A percentile compares a stretch with the other conserved stretches of the same genome.
phyloP scores from a whole-genome alignment of 1,284 basidiomycete genomes.

The Ceratobasidium sp. region DNA sequence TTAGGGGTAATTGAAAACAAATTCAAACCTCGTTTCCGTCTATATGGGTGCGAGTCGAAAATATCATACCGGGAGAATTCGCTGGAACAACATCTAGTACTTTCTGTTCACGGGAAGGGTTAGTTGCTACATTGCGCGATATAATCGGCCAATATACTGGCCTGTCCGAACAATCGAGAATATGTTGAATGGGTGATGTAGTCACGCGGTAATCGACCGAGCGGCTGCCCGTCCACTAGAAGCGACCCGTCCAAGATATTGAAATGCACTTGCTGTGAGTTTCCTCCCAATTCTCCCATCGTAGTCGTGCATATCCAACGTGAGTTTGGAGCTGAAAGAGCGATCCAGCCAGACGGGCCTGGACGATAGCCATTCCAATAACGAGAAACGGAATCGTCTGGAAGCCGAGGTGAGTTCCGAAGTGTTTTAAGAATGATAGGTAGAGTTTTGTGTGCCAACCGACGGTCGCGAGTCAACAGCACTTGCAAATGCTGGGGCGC shows the following conservation, averaged over 20 bases:
- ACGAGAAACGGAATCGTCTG: neutral
- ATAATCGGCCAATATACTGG: neutral
- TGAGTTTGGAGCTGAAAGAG: neutral
- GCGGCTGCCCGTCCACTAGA: slow-evolving; percentile 47
- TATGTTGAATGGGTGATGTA: slow-evolving; percentile 47
- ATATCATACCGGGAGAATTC: slow-evolving; percentile 58
- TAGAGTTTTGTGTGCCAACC: slow-evolving; percentile 19
- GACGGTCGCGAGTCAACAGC: slow-evolving; percentile 32
- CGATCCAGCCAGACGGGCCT: neutral
- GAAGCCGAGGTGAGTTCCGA: neutral
- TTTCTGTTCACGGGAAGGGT: slow-evolving; percentile 53
- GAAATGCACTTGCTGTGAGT: slow-evolving; percentile 44
- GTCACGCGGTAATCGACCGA: slow-evolving; percentile 44
- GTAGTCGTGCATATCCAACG: no score
- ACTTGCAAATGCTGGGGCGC: slow-evolving; percentile 7
- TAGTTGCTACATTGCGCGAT: neutral
- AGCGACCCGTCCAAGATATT: slow-evolving; percentile 43
- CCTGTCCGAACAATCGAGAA: slow-evolving; percentile 46
- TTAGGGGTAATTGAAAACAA: no score
- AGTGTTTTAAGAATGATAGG: neutral
- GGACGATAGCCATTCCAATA: slow-evolving; percentile 8
- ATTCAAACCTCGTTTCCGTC: no score
- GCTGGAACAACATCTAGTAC: slow-evolving; percentile 59
- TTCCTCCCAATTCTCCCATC: no score
- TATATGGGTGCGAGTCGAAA: slow-evolving; percentile 54